Base-by-base conservation (phyloP, 2,329 filamentous ascomycete genomes). In the Cordyceps cateniannulata region DNA sequence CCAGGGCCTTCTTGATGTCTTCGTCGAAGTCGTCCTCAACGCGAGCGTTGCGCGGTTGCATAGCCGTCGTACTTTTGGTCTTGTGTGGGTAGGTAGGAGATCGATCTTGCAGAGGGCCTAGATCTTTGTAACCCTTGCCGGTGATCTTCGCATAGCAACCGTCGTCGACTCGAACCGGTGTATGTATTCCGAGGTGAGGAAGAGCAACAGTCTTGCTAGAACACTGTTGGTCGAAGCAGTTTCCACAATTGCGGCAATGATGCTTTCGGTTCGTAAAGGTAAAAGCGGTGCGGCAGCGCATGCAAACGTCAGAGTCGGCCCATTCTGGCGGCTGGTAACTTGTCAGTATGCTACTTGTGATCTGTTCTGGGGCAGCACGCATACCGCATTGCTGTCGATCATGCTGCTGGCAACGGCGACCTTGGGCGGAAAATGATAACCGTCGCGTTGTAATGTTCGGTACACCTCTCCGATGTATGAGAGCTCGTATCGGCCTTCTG, bases 201-300 rank as follows among this genome's bases (percentile, higher is more conserved):
- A 99, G 79, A 5, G 95, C 88, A 45, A 96, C 82, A 24, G 83
- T 86, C 77, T 98, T 98, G 78, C 85, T 88, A 16, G 93, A 98
- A 71, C 95, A 99, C 68, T 95, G 88, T 65, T 93, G 91, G 71
- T 96, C 96, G 72, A 99, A 99, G 69, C 96, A 95, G 74, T 95
- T 96, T 56, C 95, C 95, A 70, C 95, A 99, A 73, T 99, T 99
- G 66, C 95, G 87, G 70, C 95, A 99, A 73, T 99, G 95, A 72
- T 99, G 95, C 72, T 98, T 99, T 69, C 95, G 88, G 73, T 99
- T 99, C 60, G 93, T 99, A 71, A 99, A 97, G 52, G 91, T 97
- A 69, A 99, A 99, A 20, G 91, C 77, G 14, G 93, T 97, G 67
- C 95, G 87, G 73, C 95, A 99, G 71, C 95, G 89, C 92, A 99